These are phyloP conservation scores for Arthrobotrys megalospora DNA, from an alignment of 2,329 filamentous ascomycete genomes.

Conservation along the genomic window DNA sequence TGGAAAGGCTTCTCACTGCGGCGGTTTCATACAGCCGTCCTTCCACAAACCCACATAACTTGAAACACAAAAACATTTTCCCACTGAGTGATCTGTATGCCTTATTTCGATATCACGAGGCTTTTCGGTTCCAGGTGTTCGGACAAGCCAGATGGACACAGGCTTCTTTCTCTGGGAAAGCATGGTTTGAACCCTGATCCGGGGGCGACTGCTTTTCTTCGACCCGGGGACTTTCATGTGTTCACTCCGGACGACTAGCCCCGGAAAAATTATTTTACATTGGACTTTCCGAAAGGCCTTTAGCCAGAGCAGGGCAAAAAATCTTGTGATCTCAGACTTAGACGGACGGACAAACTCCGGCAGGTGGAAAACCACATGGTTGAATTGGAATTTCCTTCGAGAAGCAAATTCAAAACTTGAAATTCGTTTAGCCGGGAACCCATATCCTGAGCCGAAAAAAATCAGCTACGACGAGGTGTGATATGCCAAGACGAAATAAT, in stretches of 20 bases:
- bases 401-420: conserved; percentile 43
- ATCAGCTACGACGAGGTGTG: conserved; percentile 20
- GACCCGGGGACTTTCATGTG: conserved; percentile 56
- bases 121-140: conserved; percentile 41
- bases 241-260: conserved; percentile 28
- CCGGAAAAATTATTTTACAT: conserved; percentile 55
- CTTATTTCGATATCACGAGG: conserved; percentile 33
- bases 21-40: conserved; percentile 41
- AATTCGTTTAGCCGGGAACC: conserved; percentile 59
- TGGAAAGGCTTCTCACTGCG: conserved; percentile 1
- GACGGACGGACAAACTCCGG: conserved; percentile 61
- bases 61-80: conserved; percentile 54
- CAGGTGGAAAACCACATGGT: conserved; percentile 52
- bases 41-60: conserved; percentile 52
- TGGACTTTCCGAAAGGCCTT: conserved; percentile 51
- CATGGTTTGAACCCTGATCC: conserved; percentile 31
- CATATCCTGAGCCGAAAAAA: conserved; percentile 48
- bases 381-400: conserved; percentile 29
- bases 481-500: conserved; percentile 60
- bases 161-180: conserved; percentile 14
- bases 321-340: conserved; percentile 39
- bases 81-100: conserved; percentile 12
- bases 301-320: conserved; percentile 20
- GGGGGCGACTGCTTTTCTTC: conserved; percentile 26
- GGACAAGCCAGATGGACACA: conserved; percentile 5